Percentiles rank a stretch among this genome's conserved stretches.
phyloP scores from a whole-genome alignment of 1,284 basidiomycete species.

The Cystobasidium sp. region DNA sequence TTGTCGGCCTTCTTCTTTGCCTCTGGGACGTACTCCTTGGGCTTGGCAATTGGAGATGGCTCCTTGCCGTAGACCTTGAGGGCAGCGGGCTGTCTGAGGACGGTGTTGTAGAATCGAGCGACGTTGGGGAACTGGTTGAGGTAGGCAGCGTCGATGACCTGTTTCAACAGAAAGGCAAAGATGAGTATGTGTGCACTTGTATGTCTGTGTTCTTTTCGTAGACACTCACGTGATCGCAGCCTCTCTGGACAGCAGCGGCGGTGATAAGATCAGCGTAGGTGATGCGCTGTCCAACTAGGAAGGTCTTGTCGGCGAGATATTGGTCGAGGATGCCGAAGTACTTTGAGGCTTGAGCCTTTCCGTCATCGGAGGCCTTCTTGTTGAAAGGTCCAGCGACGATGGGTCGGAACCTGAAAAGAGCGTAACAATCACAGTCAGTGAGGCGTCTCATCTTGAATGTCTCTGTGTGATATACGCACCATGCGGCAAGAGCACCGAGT shows the following conservation, averaged over 20 bases:
- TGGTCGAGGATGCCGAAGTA: slow-evolving; percentile 69
- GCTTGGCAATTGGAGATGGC: slow-evolving; percentile 71
- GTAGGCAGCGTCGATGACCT: slow-evolving; percentile 66
- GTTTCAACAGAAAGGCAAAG: neutral
- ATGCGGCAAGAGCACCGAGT: slow-evolving; percentile 2
- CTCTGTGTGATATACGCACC: slow-evolving; percentile 52
- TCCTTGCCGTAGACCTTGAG: slow-evolving; percentile 65
- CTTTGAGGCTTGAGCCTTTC: slow-evolving; percentile 56
- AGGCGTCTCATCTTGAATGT: neutral
- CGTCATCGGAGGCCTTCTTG: slow-evolving; percentile 67
- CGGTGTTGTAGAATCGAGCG: slow-evolving; percentile 68
- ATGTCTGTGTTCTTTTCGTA: slow-evolving; percentile 52
- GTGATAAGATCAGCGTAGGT: slow-evolving; percentile 85
- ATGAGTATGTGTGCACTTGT: slow-evolving; percentile 47
- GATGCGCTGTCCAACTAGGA: slow-evolving; percentile 90
- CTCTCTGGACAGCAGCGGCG: slow-evolving; percentile 63
- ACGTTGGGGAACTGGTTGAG: slow-evolving; percentile 75
- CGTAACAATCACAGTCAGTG: slow-evolving; percentile 66
- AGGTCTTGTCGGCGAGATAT: slow-evolving; percentile 79
- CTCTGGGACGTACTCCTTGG: slow-evolving; percentile 70
- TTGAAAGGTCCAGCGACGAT: slow-evolving; percentile 62
- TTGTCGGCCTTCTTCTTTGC: slow-evolving; percentile 61
- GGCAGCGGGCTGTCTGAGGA: slow-evolving; percentile 75
- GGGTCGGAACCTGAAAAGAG: slow-evolving; percentile 69
- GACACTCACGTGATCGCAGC: slow-evolving; percentile 45